Evolutionary conservation across 371 early-diverging fungal species (phyloP).

Genomic region (Actinomortierella ambigua): DNA sequence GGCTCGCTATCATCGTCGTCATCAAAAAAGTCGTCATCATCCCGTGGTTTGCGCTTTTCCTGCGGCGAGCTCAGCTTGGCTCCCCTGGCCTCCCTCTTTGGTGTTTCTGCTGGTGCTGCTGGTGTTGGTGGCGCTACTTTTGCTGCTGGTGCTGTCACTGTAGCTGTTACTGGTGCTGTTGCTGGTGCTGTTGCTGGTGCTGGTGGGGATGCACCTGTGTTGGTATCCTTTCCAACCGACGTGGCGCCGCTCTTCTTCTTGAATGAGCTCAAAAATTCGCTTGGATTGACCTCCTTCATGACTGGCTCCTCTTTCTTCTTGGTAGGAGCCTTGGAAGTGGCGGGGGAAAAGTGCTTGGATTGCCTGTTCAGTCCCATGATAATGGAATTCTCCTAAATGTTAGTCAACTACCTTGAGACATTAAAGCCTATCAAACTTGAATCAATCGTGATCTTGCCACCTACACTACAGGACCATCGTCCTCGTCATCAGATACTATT

Average conservation of each 20-base stretch:
- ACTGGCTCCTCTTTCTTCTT: too few species aligned
- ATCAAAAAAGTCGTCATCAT: constrained; percentile 33
- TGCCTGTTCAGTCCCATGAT: constrained; percentile 7
- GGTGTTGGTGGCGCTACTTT: constrained; percentile 4
- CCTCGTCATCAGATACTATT: constrained; percentile 38
- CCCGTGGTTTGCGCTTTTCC: not conserved
- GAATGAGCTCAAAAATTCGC: too few species aligned
- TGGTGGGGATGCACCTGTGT: too few species aligned
- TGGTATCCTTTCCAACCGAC: too few species aligned
- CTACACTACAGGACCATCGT: constrained; percentile 19
- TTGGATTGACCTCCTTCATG: too few species aligned
- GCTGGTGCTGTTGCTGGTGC: not conserved
- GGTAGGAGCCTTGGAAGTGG: constrained; percentile 2
- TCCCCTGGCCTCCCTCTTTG: constrained; percentile 14
- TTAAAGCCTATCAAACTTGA: too few species aligned
- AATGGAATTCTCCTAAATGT: not conserved
- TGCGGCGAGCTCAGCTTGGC: too few species aligned
- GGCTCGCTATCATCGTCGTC: constrained; percentile 27
- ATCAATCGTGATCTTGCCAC: constrained; percentile 4
- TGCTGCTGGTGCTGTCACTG: constrained; percentile 6
- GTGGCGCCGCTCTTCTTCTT: too few species aligned
- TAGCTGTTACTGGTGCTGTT: not conserved
- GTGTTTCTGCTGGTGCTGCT: constrained; percentile 8
- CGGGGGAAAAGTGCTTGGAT: constrained; percentile 29
- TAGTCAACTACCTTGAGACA: too few species aligned